Conservation (phyloP, 768 basidiomycete species). For the Lanmaoa rubissima region DNA sequence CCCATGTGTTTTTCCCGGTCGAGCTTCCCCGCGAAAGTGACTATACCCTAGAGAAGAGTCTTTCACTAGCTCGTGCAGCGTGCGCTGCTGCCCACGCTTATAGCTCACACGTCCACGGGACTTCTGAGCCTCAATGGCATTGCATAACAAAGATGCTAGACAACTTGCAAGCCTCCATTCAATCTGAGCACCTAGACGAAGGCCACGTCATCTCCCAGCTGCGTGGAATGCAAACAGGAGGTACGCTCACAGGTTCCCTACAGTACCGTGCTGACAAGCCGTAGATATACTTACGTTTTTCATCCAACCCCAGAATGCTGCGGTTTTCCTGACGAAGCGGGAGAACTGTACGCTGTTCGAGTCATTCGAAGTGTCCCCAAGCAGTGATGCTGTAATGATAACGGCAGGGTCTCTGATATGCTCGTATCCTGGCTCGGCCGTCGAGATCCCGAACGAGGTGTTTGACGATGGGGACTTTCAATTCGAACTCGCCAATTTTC, state of each 20-base stretch:
- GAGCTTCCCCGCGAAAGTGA: neutral
- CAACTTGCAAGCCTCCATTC: neutral
- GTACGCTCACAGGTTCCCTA: neutral
- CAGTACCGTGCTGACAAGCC: neutral
- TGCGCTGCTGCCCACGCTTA: constrained; percentile 5
- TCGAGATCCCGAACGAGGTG: constrained; percentile 7
- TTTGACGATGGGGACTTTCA: constrained; percentile 15
- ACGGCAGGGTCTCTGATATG: constrained; percentile 29
- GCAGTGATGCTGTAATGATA: constrained; percentile 31
- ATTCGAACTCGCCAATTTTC: constrained; percentile 17
- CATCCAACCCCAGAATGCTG: constrained; percentile 44
- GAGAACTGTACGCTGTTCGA: constrained; percentile 20
- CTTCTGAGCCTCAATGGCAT: neutral
- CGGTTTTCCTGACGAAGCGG: constrained; percentile 35
- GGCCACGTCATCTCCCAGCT: neutral
- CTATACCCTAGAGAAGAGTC: neutral
- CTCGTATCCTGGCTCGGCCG: constrained; percentile 21
- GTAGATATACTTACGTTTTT: constrained; percentile 37
- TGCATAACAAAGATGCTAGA: constrained; percentile 2
- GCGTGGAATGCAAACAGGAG: neutral
- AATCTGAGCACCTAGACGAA: neutral
- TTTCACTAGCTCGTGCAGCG: neutral
- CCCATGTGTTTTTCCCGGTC: constrained; percentile 13
- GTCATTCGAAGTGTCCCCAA: constrained; percentile 21
- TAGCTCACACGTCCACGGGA: neutral